phyloP scores from a whole-genome alignment of 148 eudicot genomes.

The Talinum fruticosum region DNA sequence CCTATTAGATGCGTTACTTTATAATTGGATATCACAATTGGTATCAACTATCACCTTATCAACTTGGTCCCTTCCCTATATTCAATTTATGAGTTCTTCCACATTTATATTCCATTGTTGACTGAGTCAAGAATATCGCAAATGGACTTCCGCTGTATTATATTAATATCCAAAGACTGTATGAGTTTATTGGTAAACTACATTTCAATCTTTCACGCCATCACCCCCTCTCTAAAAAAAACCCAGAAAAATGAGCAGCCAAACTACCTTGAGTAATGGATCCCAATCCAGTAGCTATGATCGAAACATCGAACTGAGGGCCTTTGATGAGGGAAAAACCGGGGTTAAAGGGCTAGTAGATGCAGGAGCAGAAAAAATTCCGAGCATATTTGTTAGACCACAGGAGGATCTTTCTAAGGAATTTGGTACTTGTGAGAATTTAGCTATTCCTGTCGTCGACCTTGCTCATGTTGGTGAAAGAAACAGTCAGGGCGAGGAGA shows the following conservation, averaged over 20 bases:
- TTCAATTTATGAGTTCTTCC: not conserved
- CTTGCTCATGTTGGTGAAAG: constrained; percentile 16
- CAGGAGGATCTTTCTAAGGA: constrained; percentile 32
- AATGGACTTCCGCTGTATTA: not conserved
- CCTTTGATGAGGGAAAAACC: constrained; percentile 42
- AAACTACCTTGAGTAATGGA: not conserved
- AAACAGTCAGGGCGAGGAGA: not conserved
- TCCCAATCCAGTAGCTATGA: constrained; percentile 5
- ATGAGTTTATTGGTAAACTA: not conserved
- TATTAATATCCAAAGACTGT: not conserved
- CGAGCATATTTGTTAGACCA: constrained; percentile 38
- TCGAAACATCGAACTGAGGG: constrained; percentile 25
- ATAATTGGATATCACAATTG: too few species aligned
- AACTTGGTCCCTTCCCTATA: too few species aligned
- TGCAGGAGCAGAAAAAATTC: constrained; percentile 22
- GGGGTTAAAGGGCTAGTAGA: constrained; percentile 49
- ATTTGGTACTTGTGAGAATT: not conserved
- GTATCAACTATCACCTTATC: too few species aligned
- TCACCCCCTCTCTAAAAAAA: not conserved
- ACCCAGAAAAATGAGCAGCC: not conserved
- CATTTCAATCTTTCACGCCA: not conserved
- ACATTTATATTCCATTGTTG: not conserved
- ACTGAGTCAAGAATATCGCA: not conserved
- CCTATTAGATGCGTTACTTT: too few species aligned
- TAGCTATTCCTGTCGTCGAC: constrained; percentile 37